A percentile compares a stretch with the other conserved stretches of the same genome.
Evolutionary conservation across 2,329 filamentous ascomycete species (phyloP).

Genomic region (Paecilomyces sp.): DNA sequence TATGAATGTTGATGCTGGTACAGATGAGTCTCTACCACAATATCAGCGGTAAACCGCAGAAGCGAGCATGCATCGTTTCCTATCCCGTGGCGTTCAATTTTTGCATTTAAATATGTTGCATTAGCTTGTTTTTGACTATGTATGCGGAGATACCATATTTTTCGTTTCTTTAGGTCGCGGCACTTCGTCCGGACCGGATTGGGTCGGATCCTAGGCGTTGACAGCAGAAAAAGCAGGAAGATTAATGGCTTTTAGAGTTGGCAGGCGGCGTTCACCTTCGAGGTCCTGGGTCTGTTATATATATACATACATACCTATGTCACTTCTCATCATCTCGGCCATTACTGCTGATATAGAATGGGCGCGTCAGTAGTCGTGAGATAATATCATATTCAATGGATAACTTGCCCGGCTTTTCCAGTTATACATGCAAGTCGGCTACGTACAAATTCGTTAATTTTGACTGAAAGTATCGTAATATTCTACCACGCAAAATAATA

Average conservation of each 20-base stretch:
- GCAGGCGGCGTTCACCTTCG: background rate
- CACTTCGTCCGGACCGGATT: background rate
- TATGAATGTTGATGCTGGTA: constrained; percentile 28
- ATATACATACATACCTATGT: background rate
- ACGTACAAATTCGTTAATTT: background rate
- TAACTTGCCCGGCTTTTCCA: background rate
- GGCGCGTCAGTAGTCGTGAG: background rate
- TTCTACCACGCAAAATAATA: background rate
- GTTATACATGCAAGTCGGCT: background rate
- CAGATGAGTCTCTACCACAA: constrained; percentile 35
- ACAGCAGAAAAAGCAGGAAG: background rate
- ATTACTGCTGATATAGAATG: background rate
- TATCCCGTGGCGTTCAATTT: background rate
- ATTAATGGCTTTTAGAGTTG: background rate
- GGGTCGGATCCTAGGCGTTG: background rate
- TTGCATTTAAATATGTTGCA: constrained; percentile 16
- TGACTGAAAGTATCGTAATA: background rate
- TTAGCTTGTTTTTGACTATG: constrained; percentile 15
- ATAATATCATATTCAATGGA: background rate
- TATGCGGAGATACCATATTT: constrained; percentile 25
- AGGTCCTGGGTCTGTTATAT: background rate
- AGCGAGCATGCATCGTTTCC: constrained; percentile 4
- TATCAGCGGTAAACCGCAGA: constrained; percentile 31
- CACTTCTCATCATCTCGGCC: background rate
- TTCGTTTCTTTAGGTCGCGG: background rate